Percentiles rank a stretch among this genome's conserved stretches.
phyloP scores from a whole-genome alignment of 805 yeast species.

The Wickerhamiella azyma region DNA sequence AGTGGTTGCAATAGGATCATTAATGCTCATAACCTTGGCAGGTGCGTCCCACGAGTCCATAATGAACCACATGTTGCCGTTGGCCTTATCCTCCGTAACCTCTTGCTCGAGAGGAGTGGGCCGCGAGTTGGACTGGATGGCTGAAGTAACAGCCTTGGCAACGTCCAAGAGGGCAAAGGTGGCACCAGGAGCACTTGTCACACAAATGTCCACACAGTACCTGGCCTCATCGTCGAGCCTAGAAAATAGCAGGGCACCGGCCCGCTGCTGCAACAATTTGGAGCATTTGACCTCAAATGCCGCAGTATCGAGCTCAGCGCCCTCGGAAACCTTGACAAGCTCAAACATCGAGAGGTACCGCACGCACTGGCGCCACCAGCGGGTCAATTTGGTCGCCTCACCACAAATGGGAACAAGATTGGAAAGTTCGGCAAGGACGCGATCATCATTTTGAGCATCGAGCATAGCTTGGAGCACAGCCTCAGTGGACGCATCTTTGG shows the following conservation, averaged over 20 bases:
- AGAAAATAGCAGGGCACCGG: slow-evolving; percentile 3
- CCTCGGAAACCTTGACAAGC: not conserved
- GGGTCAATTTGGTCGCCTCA: not conserved
- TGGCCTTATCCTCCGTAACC: slow-evolving; percentile 3
- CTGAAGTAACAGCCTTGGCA: not conserved
- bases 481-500: not conserved
- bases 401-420: slow-evolving; percentile 1
- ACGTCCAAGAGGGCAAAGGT: slow-evolving; percentile 22
- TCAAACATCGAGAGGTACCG: slow-evolving; percentile 5
- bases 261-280: slow-evolving; percentile 3
- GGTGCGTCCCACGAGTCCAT: slow-evolving; percentile 9
- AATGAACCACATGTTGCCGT: slow-evolving; percentile 6
- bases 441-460: not conserved
- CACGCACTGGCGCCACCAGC: slow-evolving; percentile 8
- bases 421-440: not conserved
- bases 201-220: slow-evolving; percentile 6
- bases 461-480: not conserved
- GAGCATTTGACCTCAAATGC: not conserved
- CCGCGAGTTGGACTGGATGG: slow-evolving; percentile 3
- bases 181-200: slow-evolving; percentile 13
- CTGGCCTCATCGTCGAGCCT: slow-evolving; percentile 3
- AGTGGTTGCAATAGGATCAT: slow-evolving; percentile 7
- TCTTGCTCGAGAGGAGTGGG: slow-evolving; percentile 4
- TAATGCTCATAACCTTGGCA: slow-evolving; percentile 5
- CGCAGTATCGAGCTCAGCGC: not conserved